These are phyloP conservation scores for Macadamia tetraphylla DNA, from an alignment of 164 flowering plant species.

Conservation along the genomic window DNA sequence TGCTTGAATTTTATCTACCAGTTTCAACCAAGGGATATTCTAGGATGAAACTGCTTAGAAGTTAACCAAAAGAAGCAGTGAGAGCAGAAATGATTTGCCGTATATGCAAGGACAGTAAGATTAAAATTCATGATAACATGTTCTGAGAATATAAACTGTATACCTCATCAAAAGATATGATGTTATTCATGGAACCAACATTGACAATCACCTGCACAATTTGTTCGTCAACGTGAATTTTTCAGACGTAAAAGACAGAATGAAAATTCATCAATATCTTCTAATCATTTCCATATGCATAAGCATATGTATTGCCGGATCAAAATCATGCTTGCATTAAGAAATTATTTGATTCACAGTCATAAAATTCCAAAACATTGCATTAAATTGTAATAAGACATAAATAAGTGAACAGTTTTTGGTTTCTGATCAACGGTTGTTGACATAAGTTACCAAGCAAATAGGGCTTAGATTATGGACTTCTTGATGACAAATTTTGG, in stretches of 20 bases:
- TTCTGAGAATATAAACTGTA: background rate
- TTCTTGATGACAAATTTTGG: no score
- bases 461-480: no score
- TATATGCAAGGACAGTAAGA: background rate
- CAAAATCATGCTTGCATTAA: no score
- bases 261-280: background rate
- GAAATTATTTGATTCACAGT: no score
- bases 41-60: background rate
- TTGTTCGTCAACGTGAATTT: background rate
- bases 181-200: constrained; percentile 62
- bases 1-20: background rate
- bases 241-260: background rate
- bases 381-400: no score
- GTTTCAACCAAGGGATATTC: background rate
- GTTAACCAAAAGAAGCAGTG: no score
- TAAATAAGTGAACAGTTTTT: no score
- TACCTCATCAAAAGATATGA: constrained; percentile 85
- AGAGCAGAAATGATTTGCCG: background rate
- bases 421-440: no score
- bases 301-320: no score
- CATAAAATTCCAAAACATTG: no score
- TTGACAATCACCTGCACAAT: constrained; percentile 75
- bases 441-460: no score
- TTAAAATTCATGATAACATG: background rate
- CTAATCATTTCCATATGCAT: background rate